Evolutionary conservation across 2,329 filamentous ascomycete species (phyloP), one percentile per base, ranked within the genome.

Genomic region (Dactylonectria macrodidyma): DNA sequence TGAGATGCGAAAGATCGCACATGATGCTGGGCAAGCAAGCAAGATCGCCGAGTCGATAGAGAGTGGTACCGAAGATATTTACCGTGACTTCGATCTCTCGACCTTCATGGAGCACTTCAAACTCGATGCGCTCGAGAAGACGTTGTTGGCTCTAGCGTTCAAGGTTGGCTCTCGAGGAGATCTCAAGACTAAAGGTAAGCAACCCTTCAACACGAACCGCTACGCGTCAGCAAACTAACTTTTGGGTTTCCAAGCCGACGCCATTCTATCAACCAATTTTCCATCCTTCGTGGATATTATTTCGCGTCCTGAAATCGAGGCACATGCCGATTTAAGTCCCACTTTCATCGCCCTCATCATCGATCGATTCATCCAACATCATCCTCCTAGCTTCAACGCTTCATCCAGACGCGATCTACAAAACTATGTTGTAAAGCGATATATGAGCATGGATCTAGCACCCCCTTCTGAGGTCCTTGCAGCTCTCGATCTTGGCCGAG

Each of bases 41-140:
- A 97, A 94, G 82, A 97, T 99, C 78, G 95, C 95, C 68, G 95
- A 98, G 80, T 93, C 95, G 22, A 92, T 99, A 78, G 95, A 98
- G 81, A 92, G 91, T 2, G 93, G 91, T 22, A 95, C 96, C 73
- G 95, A 96, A 75, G 95, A 99, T 75, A 90, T 97, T 68, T 98
- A 97, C 80, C 92, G 95, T 65, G 95, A 98, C 79, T 98, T 99
- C 76, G 95, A 99, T 79, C 88, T 99, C n/a, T 93, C 93, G 2
- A 93, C 93, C 2, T 98, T 99, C 79, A 91, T 98, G 87, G 93
- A 97, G 71, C 95, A 98, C 81, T 99, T 99, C 85, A 95, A 95
- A 79, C 87, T 98, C 61, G 95, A 98, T 82, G 91, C 94, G 10
- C 82, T 98, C 54, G 91, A 95, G 77, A 97, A 97, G 85, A 93